Evolutionary conservation across 495 filamentous ascomycete species (phyloP).

Genomic region (Rostrohypoxylon terebratum): DNA sequence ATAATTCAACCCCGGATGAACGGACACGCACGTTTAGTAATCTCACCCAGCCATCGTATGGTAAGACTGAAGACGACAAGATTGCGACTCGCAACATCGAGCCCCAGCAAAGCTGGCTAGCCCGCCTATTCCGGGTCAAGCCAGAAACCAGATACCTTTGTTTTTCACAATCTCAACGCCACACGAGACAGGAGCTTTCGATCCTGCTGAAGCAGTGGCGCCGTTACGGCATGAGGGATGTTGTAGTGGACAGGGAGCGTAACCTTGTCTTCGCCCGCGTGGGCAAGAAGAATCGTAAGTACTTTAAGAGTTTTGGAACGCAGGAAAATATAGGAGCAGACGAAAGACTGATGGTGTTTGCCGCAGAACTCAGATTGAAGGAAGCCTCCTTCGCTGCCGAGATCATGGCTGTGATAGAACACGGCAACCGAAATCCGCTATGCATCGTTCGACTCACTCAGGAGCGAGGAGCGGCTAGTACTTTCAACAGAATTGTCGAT

Average conservation of each 20-base stretch:
- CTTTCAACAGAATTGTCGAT: conserved; percentile 85
- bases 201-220: conserved; percentile 81
- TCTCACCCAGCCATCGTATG: conserved; percentile 10
- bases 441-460: conserved; percentile 87
- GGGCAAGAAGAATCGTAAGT: conserved; percentile 80
- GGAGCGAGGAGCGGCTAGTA: conserved; percentile 85
- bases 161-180: conserved; percentile 73
- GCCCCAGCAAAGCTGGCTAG: conserved; percentile 82
- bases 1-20: conserved; percentile 21
- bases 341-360: conserved; percentile 39
- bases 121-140: conserved; percentile 88
- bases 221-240: conserved; percentile 78
- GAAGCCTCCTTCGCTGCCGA: conserved; percentile 84
- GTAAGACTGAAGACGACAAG: conserved; percentile 27
- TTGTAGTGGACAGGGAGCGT: conserved; percentile 77
- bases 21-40: conserved; percentile 25
- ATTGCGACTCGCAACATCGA: conserved; percentile 61
- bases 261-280: conserved; percentile 82
- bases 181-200: conserved; percentile 78
- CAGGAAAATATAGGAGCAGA: not conserved
- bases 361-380: conserved; percentile 75
- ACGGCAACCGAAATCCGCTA: conserved; percentile 73
- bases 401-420: conserved; percentile 83
- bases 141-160: conserved; percentile 79
- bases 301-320: not conserved